Evolutionary conservation across 371 early-diverging fungal species (phyloP).

Genomic region (Mucor piriformis): DNA sequence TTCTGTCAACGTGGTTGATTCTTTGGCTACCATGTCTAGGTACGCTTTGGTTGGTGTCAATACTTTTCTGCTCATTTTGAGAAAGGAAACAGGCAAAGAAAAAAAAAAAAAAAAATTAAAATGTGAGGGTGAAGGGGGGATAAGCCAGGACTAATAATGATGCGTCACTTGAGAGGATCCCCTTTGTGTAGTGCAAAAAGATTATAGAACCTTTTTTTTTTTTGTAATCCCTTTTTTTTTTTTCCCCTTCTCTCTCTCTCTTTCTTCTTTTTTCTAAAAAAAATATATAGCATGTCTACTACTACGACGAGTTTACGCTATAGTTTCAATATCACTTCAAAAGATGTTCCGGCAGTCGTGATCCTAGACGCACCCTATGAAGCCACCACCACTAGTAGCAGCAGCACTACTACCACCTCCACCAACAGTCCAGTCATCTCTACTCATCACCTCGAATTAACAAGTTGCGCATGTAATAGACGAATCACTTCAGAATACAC

Average conservation of each 20-base stretch:
- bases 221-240: not conserved
- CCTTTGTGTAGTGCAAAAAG: slow-evolving; percentile 1
- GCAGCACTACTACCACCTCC: slow-evolving; percentile 18
- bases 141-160: slow-evolving; percentile 22
- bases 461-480: slow-evolving; percentile 15
- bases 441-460: not conserved
- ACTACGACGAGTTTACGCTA: not conserved
- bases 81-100: not conserved
- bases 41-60: slow-evolving; percentile 5
- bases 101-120: not conserved
- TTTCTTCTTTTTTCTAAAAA: not conserved
- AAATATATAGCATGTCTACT: not conserved
- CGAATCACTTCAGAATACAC: not conserved
- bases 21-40: slow-evolving; percentile 4
- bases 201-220: slow-evolving; percentile 1
- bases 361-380: slow-evolving; percentile 14
- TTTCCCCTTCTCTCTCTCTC: not conserved
- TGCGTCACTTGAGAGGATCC: slow-evolving; percentile 10
- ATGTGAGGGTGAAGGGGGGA: not conserved
- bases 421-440: slow-evolving; percentile 26
- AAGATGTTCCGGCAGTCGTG: not conserved
- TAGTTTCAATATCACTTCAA: not conserved
- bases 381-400: slow-evolving; percentile 8
- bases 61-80: not conserved
- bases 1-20: slow-evolving; percentile 3